These are phyloP conservation scores for Drechslerella coelobrocha DNA, from an alignment of 2,329 filamentous ascomycete genomes.

Conservation along the genomic window DNA sequence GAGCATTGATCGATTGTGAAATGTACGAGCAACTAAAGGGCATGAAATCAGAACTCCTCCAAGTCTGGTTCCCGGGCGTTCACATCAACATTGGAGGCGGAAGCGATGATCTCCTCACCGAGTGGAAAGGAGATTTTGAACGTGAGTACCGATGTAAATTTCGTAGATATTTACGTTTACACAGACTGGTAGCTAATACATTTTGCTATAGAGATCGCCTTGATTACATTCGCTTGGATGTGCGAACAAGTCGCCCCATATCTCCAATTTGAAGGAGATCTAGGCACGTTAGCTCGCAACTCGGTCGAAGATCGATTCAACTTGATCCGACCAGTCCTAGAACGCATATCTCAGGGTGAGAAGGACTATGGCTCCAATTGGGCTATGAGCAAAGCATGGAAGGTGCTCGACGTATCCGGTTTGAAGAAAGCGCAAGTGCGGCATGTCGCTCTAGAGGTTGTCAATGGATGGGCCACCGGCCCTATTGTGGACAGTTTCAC, in stretches of 20 bases:
- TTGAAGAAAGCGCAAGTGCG: conserved; percentile 19
- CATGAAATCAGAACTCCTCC: conserved; percentile 58
- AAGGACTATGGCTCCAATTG: background rate
- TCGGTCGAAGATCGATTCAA: conserved; percentile 33
- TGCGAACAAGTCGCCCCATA: conserved; percentile 45
- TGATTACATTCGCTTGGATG: conserved; percentile 50
- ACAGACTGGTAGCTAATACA: too few species aligned
- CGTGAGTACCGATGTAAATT: background rate
- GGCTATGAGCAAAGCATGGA: background rate
- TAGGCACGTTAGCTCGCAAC: background rate
- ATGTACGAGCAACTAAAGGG: background rate
- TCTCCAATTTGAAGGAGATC: conserved; percentile 26
- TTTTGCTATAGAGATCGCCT: conserved; percentile 40
- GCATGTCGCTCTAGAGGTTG: conserved; percentile 13
- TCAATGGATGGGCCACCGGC: conserved; percentile 50
- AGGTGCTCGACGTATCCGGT: conserved; percentile 1
- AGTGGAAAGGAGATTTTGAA: conserved; percentile 20
- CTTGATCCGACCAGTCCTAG: conserved; percentile 26
- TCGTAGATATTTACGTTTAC: too few species aligned
- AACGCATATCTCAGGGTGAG: background rate
- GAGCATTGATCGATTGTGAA: background rate
- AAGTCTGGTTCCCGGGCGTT: conserved; percentile 57
- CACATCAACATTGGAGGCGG: conserved; percentile 65
- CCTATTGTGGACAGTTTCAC: conserved; percentile 37
- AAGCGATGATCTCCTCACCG: conserved; percentile 53